phyloP scores from a whole-genome alignment of 176 grass and related monocot species.

The Juncus inflexus region DNA sequence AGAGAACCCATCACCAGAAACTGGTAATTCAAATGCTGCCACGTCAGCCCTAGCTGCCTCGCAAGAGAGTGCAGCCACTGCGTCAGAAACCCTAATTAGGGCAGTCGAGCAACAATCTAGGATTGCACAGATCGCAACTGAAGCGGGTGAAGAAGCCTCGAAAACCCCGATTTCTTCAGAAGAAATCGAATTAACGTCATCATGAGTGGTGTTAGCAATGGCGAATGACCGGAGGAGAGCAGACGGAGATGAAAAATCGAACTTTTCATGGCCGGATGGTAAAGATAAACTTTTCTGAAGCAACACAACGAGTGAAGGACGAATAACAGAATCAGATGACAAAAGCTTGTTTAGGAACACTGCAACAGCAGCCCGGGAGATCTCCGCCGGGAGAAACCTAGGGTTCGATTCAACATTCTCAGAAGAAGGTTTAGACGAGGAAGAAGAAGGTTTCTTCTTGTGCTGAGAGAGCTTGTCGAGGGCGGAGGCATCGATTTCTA shows the following conservation, averaged over 20 bases:
- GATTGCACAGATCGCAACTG: slow-evolving; percentile 47
- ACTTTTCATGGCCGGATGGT: slow-evolving; percentile 30
- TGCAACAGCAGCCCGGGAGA: slow-evolving; percentile 52
- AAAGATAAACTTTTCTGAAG: slow-evolving; percentile 41
- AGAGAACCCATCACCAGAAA: slow-evolving; percentile 71
- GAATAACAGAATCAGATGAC: slow-evolving; percentile 37
- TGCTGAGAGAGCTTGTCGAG: slow-evolving; percentile 50
- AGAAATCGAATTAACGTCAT: slow-evolving; percentile 16
- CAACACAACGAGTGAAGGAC: slow-evolving; percentile 33
- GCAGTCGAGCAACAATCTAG: slow-evolving; percentile 76
- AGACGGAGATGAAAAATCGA: slow-evolving; percentile 40
- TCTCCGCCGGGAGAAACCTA: slow-evolving; percentile 24
- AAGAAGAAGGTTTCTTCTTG: slow-evolving; percentile 12
- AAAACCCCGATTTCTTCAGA: slow-evolving; percentile 53
- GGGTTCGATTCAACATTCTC: background rate
- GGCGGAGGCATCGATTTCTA: slow-evolving; percentile 57
- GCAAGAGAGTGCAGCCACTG: slow-evolving; percentile 74
- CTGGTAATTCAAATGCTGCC: slow-evolving; percentile 56
- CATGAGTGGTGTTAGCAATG: slow-evolving; percentile 23
- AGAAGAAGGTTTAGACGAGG: background rate
- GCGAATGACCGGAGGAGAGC: slow-evolving; percentile 33
- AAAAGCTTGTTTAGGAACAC: slow-evolving; percentile 89
- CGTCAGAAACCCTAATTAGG: slow-evolving; percentile 59
- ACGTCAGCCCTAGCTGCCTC: slow-evolving; percentile 64
- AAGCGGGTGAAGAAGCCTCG: slow-evolving; percentile 44